Conservation (phyloP, 306 rosid species). For the Castanea mollissima region DNA sequence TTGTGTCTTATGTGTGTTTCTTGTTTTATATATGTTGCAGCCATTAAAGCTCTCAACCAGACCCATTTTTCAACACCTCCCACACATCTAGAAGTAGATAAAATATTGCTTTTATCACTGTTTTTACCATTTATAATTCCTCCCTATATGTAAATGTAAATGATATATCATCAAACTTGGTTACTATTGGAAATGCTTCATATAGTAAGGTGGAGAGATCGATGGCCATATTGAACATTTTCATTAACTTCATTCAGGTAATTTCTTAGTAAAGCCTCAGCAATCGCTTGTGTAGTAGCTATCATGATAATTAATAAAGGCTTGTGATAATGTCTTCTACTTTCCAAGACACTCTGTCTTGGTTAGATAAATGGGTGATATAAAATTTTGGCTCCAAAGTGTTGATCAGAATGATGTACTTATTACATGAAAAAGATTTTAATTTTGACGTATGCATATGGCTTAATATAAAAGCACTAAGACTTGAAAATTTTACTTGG, state of each 20-base stretch:
- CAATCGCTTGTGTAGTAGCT: background rate
- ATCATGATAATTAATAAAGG: background rate
- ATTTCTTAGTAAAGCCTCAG: slow-evolving; percentile 3
- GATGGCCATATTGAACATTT: slow-evolving; percentile 70
- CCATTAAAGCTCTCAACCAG: slow-evolving; percentile 70
- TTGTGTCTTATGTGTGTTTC: slow-evolving; percentile 19
- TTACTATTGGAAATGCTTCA: no score
- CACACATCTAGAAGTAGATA: no score
- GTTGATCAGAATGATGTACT: background rate
- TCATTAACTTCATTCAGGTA: slow-evolving; percentile 80
- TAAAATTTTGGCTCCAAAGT: background rate
- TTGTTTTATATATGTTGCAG: slow-evolving; percentile 33
- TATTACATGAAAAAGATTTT: background rate
- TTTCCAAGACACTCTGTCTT: background rate
- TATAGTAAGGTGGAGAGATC: slow-evolving; percentile 52
- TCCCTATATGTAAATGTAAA: no score
- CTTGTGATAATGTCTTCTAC: background rate
- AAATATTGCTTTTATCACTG: no score
- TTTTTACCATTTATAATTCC: no score
- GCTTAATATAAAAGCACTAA: background rate
- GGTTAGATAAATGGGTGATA: background rate
- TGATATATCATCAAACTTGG: no score
- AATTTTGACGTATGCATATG: background rate
- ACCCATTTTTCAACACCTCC: slow-evolving; percentile 19
- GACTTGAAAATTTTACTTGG: background rate